Evolutionary conservation across 176 grass and related monocot genomes (phyloP), one percentile per base, ranked within the genome.

Genomic region (Oryza punctata): DNA sequence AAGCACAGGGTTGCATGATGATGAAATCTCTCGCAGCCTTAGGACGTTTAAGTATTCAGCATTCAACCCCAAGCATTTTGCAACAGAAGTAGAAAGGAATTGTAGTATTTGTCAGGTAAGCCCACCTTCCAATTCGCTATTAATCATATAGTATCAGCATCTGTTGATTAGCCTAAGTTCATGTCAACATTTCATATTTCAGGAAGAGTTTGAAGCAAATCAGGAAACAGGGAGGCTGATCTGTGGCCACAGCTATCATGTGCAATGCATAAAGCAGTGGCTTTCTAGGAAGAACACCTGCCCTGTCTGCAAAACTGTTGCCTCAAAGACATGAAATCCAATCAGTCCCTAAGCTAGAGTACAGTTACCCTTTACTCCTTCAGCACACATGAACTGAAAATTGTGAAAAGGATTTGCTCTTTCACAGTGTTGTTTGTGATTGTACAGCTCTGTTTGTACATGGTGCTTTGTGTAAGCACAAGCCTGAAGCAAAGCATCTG

Each of bases 251-350:
- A 81, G 77, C 82, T 98, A 91, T 63, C 96, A 98, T 44, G 83
- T 94, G 81, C 87, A 90, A 18, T 98, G 96, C 89, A 95, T 98
- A 67, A 98, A 95, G 40, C 96, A 95, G 47, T 98, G 93, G 96
- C 96, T 98, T 67, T 84, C 83, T 77, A 87, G 82, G 83, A 98
- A 98, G 91, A 98, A 98, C 65, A 84, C 91, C 52, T 95, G 96
- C 80, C 96, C 96, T 3, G 85, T 98, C 65, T 98, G 96, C 91
- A 98, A 98, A 80, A 67, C 76, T 13, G 65, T 83, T 60, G 85
- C 92, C 27, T 86, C 91, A 65, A 94, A 89, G 68, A 41, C 77
- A 54, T 95, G 89, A 84, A 78, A 23, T 61, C 13, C 8, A 47
- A 47, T 47, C 49, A 79, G 16, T 44, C 23, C 11, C 12, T 12